Base-by-base conservation (phyloP, 163 green algal species). In the Scenedesmus sp. region DNA sequence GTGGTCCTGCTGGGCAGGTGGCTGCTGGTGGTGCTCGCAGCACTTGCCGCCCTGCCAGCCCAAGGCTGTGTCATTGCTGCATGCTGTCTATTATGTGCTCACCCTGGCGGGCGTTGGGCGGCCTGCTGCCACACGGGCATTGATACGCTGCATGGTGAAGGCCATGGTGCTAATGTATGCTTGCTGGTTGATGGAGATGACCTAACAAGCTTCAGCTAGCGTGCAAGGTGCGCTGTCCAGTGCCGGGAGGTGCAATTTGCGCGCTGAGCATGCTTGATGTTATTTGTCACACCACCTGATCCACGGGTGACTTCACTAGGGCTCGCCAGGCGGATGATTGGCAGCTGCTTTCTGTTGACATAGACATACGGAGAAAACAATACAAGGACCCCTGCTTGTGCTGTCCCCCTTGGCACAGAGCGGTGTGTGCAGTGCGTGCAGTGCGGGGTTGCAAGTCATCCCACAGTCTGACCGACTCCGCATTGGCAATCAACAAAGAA, bases 81-180 rank as follows among this genome's bases (percentile, higher is more conserved):
- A n/a, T 30, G 5, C 35, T n/a, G 35, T 49, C 70, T 43, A 61
- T 35, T 24, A 72, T 56, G 53, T 24, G 37, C 85, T 83, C 43
- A 89, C 85, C 85, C 85, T 89, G 68, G 61, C 51, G 30, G 85
- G 85, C 16, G 22, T 53, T n/a, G 13, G 3, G 85, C 43, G 43
- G 68, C 37, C 85, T 35, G 85, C 68, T 49, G 85, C 85, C 65
- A 89, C 20, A 70, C 85, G 44, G 68, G 73, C 42, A 37, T 72
- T 89, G 37, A 56, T 35, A 46, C 35, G 59, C 59, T 49, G 83
- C 37, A 51, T 51, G 26, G 49, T 68, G 83, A 78, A 44, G 16
- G 83, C 83, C 82, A 87, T 87, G 15, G 68, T 87, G 82, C 35
- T 56, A 35, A 26, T 76, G 61, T 78, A 18, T 87, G 35, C 51